Base-by-base conservation (phyloP, 2,329 filamentous ascomycete species). In the Apiospora arundinis region DNA sequence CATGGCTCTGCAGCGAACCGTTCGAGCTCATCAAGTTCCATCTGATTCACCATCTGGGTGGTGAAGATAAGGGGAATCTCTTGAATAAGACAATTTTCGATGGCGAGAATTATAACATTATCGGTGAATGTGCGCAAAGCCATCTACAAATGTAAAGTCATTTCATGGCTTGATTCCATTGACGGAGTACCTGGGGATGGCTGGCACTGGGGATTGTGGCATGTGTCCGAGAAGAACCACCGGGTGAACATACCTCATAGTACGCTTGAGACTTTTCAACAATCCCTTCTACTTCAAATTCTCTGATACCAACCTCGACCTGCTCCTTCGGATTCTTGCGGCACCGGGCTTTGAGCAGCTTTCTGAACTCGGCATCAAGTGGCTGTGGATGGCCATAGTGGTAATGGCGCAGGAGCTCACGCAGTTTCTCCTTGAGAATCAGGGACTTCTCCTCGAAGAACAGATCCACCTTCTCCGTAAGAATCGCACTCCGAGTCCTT, bases 81-180 rank as follows among this genome's bases (percentile, higher is more conserved):
- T 0, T 71, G 75, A 0, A 88, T 76, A 0, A 89, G 81, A 65
- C 84, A 87, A 44, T 83, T 84, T 73, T 88, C 86, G 0, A 86
- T 79, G 0, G 82, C 86, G 0, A 87, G 78, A 23, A 82, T 85
- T 23, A 83, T 80, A 12, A 88, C 78, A 28, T 86, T 86, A 4
- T 88, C 83, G 3, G 84, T 79, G 67, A 88, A 86, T 0, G 82
- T 84, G 16, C 82, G 74, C 4, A 83, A 78, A 1, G 83, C 82
- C 75, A 84, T 82, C 83, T 85, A 45, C 42, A 45, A 7, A 5
- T 45, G 9, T 45, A 45, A 44, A 66, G 63, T 25, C 21, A 42
- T 11, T 18, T 45, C 11, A 45, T 45, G 69, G 21, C 44, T 23
- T 4, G 37, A 52, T 68, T 68, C 18, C 25, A 52, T 37, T 11